phyloP scores from a whole-genome alignment of 768 basidiomycete species.

The Lactarius vividus region DNA sequence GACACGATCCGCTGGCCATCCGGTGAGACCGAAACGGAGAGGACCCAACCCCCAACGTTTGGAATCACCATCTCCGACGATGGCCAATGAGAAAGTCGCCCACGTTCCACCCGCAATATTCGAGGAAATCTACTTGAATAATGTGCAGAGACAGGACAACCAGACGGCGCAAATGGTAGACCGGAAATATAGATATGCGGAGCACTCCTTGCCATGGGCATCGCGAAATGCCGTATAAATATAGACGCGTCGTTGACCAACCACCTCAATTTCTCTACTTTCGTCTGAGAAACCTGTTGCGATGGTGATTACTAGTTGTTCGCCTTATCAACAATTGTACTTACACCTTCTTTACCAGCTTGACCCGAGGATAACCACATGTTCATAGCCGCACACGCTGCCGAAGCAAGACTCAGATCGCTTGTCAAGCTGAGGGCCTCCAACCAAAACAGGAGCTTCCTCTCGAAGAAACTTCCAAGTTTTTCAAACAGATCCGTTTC shows the following conservation, averaged over 20 bases:
- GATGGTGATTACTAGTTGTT: background rate
- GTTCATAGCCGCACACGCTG: background rate
- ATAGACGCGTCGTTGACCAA: background rate
- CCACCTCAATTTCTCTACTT: background rate
- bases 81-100: background rate
- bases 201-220: background rate
- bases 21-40: background rate
- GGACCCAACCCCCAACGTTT: background rate
- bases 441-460: slow-evolving; percentile 1
- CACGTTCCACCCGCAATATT: background rate
- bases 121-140: background rate
- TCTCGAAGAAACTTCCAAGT: background rate
- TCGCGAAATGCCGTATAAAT: slow-evolving; percentile 2
- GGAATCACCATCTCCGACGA: background rate
- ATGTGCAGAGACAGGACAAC: background rate
- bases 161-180: background rate
- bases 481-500: background rate
- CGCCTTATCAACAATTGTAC: background rate
- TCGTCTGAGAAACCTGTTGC: background rate
- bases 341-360: background rate
- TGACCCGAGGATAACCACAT: background rate
- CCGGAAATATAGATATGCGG: background rate
- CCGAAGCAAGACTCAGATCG: background rate
- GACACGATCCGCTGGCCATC: background rate
- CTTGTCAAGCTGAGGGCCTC: background rate